Base-by-base conservation (phyloP, 768 basidiomycete genomes). In the Crucibulum laeve region DNA sequence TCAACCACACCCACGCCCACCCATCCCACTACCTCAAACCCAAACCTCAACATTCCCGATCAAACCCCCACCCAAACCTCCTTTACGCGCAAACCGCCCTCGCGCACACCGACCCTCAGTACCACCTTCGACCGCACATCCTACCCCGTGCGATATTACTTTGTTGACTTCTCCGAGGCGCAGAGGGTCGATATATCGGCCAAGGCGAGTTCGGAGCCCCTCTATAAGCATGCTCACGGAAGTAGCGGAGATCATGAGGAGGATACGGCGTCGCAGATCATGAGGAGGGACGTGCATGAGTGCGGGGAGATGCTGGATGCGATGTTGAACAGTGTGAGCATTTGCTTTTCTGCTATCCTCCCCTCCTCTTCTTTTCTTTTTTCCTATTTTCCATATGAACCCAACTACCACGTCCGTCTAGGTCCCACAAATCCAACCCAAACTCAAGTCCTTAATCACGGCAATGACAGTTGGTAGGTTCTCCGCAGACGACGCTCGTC, bases 401-500 rank as follows among this genome's bases (percentile, higher is more conserved):
- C n/a, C n/a, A n/a, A n/a, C n/a, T n/a, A n/a, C n/a, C n/a, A n/a
- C n/a, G 15, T 15, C 30, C 40, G 8, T 18, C 19, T 22, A 75
- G 73, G 61, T 73, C 4, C 73, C 73, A 0, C 58, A 54, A 38
- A 61, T 78, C 11, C 53, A 59, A 3, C 41, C 46, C 1, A 76
- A 73, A 43, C 57, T 76, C 45, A 69, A 66, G 28, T 59, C 70
- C 0, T 58, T 79, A 7, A 66, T 71, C 8, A 67, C 64, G 26
- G 68, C 71, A n/a, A 78, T 79, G 76, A 62, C 53, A 0, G 51
- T 62, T 2, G 71, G 73, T 22, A 66, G 63, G 21, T 76, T 76
- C 48, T 65, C 62, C n/a, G 75, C 74, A 1, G 73, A 79, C 26
- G 73, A 71, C 39, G 58, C 74, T 1, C 64, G 71, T 8, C 71